Percentiles rank a stretch among this genome's conserved stretches.
These are phyloP conservation scores for Infundibulicybe gibba DNA, from an alignment of 768 basidiomycete species.

Conservation along the genomic window DNA sequence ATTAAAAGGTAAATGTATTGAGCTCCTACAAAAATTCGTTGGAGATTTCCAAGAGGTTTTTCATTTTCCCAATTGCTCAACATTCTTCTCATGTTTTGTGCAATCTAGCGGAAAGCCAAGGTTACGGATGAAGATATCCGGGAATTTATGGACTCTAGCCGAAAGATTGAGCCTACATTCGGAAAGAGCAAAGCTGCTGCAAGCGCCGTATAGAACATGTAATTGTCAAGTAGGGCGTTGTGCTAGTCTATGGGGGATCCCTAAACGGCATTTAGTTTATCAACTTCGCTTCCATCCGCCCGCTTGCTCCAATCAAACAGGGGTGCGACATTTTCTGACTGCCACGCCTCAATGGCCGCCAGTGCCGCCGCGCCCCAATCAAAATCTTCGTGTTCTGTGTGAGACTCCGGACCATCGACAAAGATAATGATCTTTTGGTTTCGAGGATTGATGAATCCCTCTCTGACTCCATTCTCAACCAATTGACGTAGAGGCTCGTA, in stretches of 20 bases:
- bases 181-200: slow-evolving; percentile 26
- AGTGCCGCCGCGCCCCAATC: slow-evolving; percentile 80
- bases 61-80: neutral
- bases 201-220: neutral
- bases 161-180: slow-evolving; percentile 66
- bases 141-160: slow-evolving; percentile 75
- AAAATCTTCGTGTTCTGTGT: slow-evolving; percentile 49
- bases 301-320: slow-evolving; percentile 51
- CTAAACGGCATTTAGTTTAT: neutral
- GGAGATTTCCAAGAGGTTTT: slow-evolving; percentile 76
- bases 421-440: slow-evolving; percentile 67
- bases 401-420: slow-evolving; percentile 66
- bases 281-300: slow-evolving; percentile 21
- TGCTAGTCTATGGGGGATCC: neutral
- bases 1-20: slow-evolving; percentile 86
- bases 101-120: slow-evolving; percentile 64
- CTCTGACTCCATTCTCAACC: slow-evolving; percentile 59
- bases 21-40: slow-evolving; percentile 77
- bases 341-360: slow-evolving; percentile 62
- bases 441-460: slow-evolving; percentile 68
- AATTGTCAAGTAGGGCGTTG: neutral
- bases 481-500: slow-evolving; percentile 81
- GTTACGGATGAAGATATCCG: slow-evolving; percentile 76
- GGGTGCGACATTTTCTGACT: slow-evolving; percentile 19
- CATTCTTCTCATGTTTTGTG: slow-evolving; percentile 3